These are phyloP conservation scores for Erigeron philadelphicus DNA, from an alignment of 140 eudicot genomes.

Conservation along the genomic window DNA sequence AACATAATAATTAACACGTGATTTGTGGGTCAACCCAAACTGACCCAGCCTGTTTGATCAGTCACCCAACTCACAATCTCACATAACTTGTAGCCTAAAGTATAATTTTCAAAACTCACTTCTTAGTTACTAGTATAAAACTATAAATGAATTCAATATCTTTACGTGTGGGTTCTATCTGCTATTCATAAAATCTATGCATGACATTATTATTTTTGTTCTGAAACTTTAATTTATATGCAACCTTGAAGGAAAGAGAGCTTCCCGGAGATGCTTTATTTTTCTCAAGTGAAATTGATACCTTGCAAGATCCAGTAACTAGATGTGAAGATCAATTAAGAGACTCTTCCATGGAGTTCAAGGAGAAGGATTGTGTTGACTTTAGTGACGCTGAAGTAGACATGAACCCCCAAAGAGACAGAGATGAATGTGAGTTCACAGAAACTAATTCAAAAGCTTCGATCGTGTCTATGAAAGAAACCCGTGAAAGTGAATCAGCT, in stretches of 20 bases:
- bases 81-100: neutral
- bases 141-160: neutral
- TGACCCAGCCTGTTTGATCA: neutral
- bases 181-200: neutral
- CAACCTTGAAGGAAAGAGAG: slow-evolving; percentile 38
- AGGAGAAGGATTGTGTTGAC: slow-evolving; percentile 11
- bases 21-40: slow-evolving; percentile 6
- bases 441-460: slow-evolving; percentile 25
- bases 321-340: slow-evolving; percentile 11
- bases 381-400: slow-evolving; percentile 13
- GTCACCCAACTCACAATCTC: neutral
- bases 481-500: slow-evolving; percentile 21
- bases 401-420: neutral
- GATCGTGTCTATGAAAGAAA: slow-evolving; percentile 25
- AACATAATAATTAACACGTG: neutral
- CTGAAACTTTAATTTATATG: slow-evolving; percentile 15
- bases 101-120: neutral
- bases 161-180: neutral
- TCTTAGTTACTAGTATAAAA: neutral
- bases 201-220: slow-evolving; percentile 7
- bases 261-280: slow-evolving; percentile 23
- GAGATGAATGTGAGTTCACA: slow-evolving; percentile 21
- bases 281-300: slow-evolving; percentile 23
- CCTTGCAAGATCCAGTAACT: slow-evolving; percentile 24
- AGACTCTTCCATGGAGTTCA: slow-evolving; percentile 18